Evolutionary conservation across 2,329 filamentous ascomycete species (phyloP), one percentile per base, ranked within the genome.

Genomic region (Hypoxylon sp.): DNA sequence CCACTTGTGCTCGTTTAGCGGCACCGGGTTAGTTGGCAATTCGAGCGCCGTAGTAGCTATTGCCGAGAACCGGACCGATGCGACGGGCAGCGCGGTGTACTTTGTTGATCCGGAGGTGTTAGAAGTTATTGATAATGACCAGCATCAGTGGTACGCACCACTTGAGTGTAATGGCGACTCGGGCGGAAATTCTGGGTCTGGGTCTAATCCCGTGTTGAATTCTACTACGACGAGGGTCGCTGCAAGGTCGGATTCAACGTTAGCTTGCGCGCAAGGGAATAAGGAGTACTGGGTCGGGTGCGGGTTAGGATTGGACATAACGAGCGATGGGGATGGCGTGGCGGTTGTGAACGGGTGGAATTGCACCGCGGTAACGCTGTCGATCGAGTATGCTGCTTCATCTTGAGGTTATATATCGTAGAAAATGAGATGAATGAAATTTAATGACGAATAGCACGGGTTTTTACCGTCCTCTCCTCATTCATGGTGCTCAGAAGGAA

Each of bases 261-360:
- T 78, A 49, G 48, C 25, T 7, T 78, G 76, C 59, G 51, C 45
- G 11, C 69, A 72, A 19, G 68, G 70, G 14, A 63, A 23, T 2
- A 73, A 72, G 64, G 63, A 41, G 43, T 64, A 71, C 48, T 79
- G 76, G 76, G 63, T 77, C 9, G 75, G 74, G 0, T 79, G 76
- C 48, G 77, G 77, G 23, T 11, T 79, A 52, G 74, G 74, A 38
- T 55, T 79, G 21, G 74, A 74, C 32, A 71, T 78, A 55, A 71
- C 67, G 30, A 75, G 71, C 25, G 64, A 74, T 28, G 67, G 65
- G 25, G 72, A 67, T 4, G 73, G 60, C 9, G 63, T 21, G n/a
- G 76, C 76, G 41, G 75, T 74, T 23, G 72, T 75, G 28, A 71
- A 73, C 17, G 70, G 71, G 41, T 71, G 72, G 60, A 75, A 76